Evolutionary conservation across 139 green algal genomes (phyloP), one percentile per base, ranked within the genome.

Genomic region (Tetraselmis chui): DNA sequence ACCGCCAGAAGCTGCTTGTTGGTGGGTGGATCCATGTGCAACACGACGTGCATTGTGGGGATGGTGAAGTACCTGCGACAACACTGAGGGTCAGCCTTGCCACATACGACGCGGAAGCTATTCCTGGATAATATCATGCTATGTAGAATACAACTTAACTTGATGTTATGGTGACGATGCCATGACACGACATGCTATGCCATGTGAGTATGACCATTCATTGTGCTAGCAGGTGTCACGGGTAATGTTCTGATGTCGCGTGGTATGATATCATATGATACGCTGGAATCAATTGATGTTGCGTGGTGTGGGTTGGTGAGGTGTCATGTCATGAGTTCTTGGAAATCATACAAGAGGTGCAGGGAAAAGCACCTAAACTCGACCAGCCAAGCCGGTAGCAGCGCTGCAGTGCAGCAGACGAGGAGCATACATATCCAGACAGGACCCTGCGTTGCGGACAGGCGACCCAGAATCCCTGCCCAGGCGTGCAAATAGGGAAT

Each of bases 31-130:
- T 78, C 83, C 76, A 92, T 79, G 80, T 94, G 89, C 29, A 98
- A 80, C 31, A 89, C 80, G 0, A 88, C 23, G 18, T 96, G 45
- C 75, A 91, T 75, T 45, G 92, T 87, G 1, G 91, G 87, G 0
- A 92, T 78, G 0, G 90, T 95, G 84, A 95, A 98, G 84, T 98
- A 98, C 67, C 94, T 94, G 90, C 83, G 84, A 27, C n/a, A 78
- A 84, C 28, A 1, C 31, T 2, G 0, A 26, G 0, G 5, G 58
- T 23, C 18, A 82, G 2, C 0, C 11, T 0, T 28, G n/a, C 0
- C 18, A 29, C 1, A 58, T 25, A 30, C 1, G 0, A 18, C 26
- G 23, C 27, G 28, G 18, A 30, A 25, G 5, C 45, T 0, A 77
- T 23, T 30, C 74, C 29, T 45, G 74, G 29, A 32, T 29, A 67